These are phyloP conservation scores for Strigomonas galati DNA, from an alignment of 208 protist species.

Conservation along the genomic window DNA sequence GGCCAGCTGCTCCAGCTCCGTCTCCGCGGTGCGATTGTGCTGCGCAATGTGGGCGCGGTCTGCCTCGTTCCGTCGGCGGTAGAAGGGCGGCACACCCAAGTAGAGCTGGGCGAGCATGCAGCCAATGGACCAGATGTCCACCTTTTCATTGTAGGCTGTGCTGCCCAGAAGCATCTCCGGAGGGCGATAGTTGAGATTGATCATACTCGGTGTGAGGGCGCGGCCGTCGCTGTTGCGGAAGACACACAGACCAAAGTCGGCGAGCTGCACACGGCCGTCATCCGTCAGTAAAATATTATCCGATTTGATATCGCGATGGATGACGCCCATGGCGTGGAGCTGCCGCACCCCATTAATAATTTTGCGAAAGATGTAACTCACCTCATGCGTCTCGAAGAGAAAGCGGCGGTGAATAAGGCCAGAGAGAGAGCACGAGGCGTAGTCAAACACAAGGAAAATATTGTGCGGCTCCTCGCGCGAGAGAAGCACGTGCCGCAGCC, in stretches of 20 bases:
- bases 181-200: slow-evolving; percentile 94
- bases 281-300: slow-evolving; percentile 80
- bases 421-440: slow-evolving; percentile 63
- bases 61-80: slow-evolving; percentile 21
- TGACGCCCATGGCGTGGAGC: slow-evolving; percentile 84
- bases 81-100: slow-evolving; percentile 78
- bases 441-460: slow-evolving; percentile 81
- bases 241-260: slow-evolving; percentile 84
- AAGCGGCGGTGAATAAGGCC: slow-evolving; percentile 63
- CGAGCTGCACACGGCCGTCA: slow-evolving; percentile 65
- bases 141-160: slow-evolving; percentile 76
- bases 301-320: slow-evolving; percentile 90
- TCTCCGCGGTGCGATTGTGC: slow-evolving; percentile 36
- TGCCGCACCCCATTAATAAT: slow-evolving; percentile 53
- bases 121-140: slow-evolving; percentile 94
- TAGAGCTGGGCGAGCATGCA: slow-evolving; percentile 96
- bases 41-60: slow-evolving; percentile 17
- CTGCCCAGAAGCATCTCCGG: slow-evolving; percentile 94
- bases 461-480: slow-evolving; percentile 45
- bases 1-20: slow-evolving; percentile 71
- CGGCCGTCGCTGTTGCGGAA: slow-evolving; percentile 39
- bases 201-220: slow-evolving; percentile 87
- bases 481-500: slow-evolving; percentile 78
- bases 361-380: slow-evolving; percentile 80
- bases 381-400: slow-evolving; percentile 45